Conservation (phyloP, 1,284 basidiomycete species). For the Cutaneotrichosporon cyanovorans region DNA sequence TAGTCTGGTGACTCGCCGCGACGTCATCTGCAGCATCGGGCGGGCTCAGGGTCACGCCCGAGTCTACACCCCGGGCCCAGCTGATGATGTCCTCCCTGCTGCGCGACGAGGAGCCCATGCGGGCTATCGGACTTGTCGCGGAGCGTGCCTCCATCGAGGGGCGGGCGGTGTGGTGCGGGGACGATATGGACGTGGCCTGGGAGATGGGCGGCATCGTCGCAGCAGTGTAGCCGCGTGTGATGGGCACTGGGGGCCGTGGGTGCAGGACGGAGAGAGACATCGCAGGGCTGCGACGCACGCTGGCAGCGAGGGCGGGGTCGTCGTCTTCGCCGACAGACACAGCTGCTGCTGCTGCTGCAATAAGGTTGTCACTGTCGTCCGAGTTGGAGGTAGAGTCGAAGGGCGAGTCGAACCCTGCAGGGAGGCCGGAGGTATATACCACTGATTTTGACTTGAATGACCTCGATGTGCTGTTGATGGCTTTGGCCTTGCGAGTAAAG, state of each 20-base stretch:
- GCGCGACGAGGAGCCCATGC: conserved; percentile 33
- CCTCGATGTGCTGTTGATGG: conserved; percentile 9
- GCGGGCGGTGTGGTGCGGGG: conserved; percentile 12
- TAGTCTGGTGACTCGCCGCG: conserved; percentile 7
- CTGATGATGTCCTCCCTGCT: conserved; percentile 42
- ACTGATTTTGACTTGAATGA: conserved; percentile 7
- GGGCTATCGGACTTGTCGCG: conserved; percentile 22
- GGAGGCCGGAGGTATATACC: conserved; percentile 31
- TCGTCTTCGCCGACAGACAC: background rate
- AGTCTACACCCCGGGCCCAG: conserved; percentile 38
- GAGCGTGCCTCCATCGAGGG: conserved; percentile 9
- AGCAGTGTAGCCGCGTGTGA: background rate
- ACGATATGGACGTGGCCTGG: conserved; percentile 7
- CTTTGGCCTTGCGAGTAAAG: conserved; percentile 31
- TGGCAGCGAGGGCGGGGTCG: background rate
- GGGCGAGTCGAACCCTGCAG: conserved; percentile 32
- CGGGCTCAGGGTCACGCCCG: conserved; percentile 4
- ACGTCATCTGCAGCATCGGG: conserved; percentile 12
- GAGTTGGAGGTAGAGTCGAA: conserved; percentile 38
- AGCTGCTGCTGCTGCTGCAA: no score
- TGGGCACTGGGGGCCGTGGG: conserved; percentile 5
- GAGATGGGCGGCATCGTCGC: background rate
- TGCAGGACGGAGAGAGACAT: background rate
- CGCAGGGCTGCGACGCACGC: background rate
- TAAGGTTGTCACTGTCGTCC: conserved; percentile 27